Conservation (phyloP, 345 rosid species). For the Nephelium lappaceum region DNA sequence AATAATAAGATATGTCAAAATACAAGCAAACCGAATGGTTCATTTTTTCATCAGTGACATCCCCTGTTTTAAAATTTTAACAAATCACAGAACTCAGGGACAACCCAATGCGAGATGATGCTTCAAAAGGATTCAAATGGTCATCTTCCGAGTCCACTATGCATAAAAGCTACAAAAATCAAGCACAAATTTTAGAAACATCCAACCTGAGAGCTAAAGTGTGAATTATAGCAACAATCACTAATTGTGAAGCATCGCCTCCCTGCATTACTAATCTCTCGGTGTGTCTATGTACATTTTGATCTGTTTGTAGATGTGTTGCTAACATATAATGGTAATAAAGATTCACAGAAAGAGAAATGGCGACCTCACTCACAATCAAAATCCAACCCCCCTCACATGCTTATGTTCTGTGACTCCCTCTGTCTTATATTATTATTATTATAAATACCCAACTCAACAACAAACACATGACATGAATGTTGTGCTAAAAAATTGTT, state of each 20-base stretch:
- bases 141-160: constrained; percentile 90
- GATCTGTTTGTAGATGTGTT: background rate
- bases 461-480: background rate
- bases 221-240: background rate
- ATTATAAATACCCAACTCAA: background rate
- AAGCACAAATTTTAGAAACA: background rate
- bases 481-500: no score
- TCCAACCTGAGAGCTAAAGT: background rate
- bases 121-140: constrained; percentile 71
- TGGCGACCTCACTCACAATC: background rate
- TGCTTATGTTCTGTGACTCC: no score
- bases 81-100: constrained; percentile 51
- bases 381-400: background rate
- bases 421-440: no score
- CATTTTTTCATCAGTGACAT: no score
- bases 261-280: background rate
- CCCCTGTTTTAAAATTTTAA: no score
- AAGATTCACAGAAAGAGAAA: background rate
- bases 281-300: background rate
- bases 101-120: constrained; percentile 61
- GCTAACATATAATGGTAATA: background rate
- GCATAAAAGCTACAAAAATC: constrained; percentile 53
- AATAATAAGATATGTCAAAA: no score
- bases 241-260: background rate
- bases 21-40: no score